Conservation (phyloP, 1,284 basidiomycete species). For the Agaricales sp. region DNA sequence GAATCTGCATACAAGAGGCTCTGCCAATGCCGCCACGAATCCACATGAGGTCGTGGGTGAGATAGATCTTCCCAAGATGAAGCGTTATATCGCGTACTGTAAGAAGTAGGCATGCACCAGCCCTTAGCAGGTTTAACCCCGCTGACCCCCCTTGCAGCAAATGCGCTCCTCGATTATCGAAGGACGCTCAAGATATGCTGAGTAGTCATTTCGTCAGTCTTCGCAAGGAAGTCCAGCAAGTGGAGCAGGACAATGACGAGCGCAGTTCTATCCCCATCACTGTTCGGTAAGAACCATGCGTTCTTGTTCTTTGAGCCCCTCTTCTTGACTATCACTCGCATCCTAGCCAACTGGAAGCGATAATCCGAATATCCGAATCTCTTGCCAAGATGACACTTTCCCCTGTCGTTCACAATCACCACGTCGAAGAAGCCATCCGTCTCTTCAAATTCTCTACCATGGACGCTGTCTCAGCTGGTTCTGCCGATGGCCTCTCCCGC, state of each 20-base stretch:
- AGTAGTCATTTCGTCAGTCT: constrained; percentile 95
- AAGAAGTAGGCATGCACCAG: constrained; percentile 54
- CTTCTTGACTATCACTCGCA: constrained; percentile 3
- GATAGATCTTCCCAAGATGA: constrained; percentile 97
- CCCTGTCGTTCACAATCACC: constrained; percentile 81
- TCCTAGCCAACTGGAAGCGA: constrained; percentile 91
- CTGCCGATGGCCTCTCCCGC: constrained; percentile 87
- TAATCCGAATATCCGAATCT: constrained; percentile 97
- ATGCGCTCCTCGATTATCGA: constrained; percentile 90
- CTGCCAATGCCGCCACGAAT: constrained; percentile 57
- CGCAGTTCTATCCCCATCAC: constrained; percentile 98
- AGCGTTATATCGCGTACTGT: constrained; percentile 93
- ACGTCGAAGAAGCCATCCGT: constrained; percentile 97
- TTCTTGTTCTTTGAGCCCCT: not conserved
- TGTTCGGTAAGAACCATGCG: constrained; percentile 69
- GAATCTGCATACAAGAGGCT: constrained; percentile 94
- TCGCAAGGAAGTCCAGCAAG: constrained; percentile 91
- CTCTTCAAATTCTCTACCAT: constrained; percentile 99
- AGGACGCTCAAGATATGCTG: constrained; percentile 93
- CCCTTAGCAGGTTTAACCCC: not conserved
- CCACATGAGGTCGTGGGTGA: constrained; percentile 73
- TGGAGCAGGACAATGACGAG: constrained; percentile 96
- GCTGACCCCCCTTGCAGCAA: constrained; percentile 43
- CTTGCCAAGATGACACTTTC: constrained; percentile 92
- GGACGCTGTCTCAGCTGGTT: constrained; percentile 94